phyloP scores from a whole-genome alignment of 164 flowering plant genomes.

The Vitis riparia region DNA sequence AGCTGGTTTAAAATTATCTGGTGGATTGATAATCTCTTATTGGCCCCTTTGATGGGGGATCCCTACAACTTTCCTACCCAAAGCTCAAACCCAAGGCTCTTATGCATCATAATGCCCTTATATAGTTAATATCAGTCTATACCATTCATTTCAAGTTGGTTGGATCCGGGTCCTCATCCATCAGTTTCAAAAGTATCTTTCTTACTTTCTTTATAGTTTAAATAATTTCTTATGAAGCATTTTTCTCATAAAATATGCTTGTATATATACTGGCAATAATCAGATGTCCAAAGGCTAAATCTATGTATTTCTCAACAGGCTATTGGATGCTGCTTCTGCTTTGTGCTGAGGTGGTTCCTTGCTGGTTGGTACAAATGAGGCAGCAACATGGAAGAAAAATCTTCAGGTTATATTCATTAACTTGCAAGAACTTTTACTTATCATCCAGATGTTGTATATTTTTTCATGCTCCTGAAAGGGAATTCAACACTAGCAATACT shows the following conservation, averaged over 20 bases:
- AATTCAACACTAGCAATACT: too few relatives aligned
- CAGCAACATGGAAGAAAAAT: not conserved
- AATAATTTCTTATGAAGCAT: too few relatives aligned
- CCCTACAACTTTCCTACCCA: too few relatives aligned
- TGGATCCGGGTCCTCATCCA: too few relatives aligned
- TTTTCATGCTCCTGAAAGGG: not conserved
- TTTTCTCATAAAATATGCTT: not conserved
- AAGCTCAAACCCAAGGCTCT: too few relatives aligned
- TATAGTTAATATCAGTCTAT: too few relatives aligned
- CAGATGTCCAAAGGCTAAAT: not conserved
- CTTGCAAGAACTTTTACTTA: not conserved
- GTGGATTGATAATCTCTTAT: too few relatives aligned
- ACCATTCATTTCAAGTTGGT: too few relatives aligned
- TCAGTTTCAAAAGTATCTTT: not conserved
- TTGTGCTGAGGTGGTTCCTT: constrained; percentile 71
- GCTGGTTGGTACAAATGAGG: constrained; percentile 94
- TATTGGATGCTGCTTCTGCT: constrained; percentile 71
- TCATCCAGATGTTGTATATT: not conserved
- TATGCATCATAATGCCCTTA: too few relatives aligned
- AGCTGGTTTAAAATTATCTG: too few relatives aligned
- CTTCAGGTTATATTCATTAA: not conserved
- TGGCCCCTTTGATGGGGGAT: too few relatives aligned
- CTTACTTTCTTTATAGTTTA: not conserved
- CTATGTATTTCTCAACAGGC: constrained; percentile 44
- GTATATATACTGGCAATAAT: not conserved